phyloP scores from a whole-genome alignment of 192 early-diverging fungal genomes.

The Diversispora eburnea region DNA sequence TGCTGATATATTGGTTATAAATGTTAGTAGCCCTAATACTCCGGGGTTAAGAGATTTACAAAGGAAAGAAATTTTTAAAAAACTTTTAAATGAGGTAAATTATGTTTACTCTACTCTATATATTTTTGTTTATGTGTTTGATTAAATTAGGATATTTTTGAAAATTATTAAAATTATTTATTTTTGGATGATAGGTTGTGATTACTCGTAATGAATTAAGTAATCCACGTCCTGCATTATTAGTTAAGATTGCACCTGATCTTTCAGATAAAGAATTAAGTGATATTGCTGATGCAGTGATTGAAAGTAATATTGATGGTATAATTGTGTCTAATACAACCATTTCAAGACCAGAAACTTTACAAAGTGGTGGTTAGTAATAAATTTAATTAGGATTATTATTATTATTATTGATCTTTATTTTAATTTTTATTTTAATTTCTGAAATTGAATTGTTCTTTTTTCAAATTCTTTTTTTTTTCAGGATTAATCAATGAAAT shows the following conservation, averaged over 20 bases:
- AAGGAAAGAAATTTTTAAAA: conserved; percentile 65
- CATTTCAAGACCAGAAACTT: conserved; percentile 58
- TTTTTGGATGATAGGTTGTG: conserved; percentile 7
- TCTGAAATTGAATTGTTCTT: neutral
- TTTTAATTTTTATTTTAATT: neutral
- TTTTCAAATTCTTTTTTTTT: neutral
- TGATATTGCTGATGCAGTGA: conserved; percentile 75
- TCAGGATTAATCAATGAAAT: conserved; percentile 41
- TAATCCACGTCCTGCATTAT: conserved; percentile 56
- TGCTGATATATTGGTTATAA: conserved; percentile 88
- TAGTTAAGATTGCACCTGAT: conserved; percentile 93
- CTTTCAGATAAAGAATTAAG: conserved; percentile 66
- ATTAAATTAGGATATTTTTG: neutral
- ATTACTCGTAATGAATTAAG: conserved; percentile 29
- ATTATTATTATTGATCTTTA: neutral
- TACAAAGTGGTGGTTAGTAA: conserved; percentile 47
- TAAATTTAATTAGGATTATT: neutral
- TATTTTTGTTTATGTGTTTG: too few species aligned
- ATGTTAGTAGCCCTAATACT: conserved; percentile 87
- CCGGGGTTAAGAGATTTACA: conserved; percentile 74
- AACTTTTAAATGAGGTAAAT: conserved; percentile 62
- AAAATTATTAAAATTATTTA: neutral
- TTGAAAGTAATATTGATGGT: conserved; percentile 72
- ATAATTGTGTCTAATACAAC: conserved; percentile 91
- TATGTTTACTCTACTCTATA: neutral